A percentile compares a stretch with the other conserved stretches of the same genome.
phyloP scores from a whole-genome alignment of 805 yeast genomes.

The Yamadazyma sp. region DNA sequence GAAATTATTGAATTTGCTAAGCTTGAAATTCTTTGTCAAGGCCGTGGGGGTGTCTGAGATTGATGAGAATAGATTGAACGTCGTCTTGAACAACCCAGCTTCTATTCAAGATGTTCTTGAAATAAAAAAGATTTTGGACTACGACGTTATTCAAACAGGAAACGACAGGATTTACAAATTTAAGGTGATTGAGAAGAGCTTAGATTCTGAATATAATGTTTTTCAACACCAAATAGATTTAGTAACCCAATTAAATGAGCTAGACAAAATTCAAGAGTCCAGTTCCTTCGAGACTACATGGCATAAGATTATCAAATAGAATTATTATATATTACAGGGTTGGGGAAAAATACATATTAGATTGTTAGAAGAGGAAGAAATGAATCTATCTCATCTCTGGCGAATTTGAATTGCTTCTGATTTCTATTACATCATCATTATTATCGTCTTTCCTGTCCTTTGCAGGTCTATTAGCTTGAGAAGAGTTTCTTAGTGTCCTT shows the following conservation, averaged over 20 bases:
- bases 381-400: too few species aligned
- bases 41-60: conserved; percentile 5
- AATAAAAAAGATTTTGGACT: conserved; percentile 3
- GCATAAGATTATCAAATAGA: too few species aligned
- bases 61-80: neutral
- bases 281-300: too few species aligned
- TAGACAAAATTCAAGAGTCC: conserved; percentile 1
- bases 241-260: conserved; percentile 3
- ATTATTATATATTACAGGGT: too few species aligned
- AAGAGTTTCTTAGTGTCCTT: too few species aligned
- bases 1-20: conserved; percentile 6
- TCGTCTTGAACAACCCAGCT: neutral
- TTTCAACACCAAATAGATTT: conserved; percentile 7
- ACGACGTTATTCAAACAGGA: neutral
- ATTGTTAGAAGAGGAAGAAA: too few species aligned
- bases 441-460: too few species aligned
- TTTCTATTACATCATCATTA: too few species aligned
- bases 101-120: neutral
- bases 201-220: conserved; percentile 3
- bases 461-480: too few species aligned
- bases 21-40: conserved; percentile 9
- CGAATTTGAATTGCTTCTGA: too few species aligned
- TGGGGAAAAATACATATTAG: too few species aligned
- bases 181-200: neutral
- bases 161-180: conserved; percentile 2